Conservation (phyloP, 768 basidiomycete genomes). For the Tricholoma matsutake region DNA sequence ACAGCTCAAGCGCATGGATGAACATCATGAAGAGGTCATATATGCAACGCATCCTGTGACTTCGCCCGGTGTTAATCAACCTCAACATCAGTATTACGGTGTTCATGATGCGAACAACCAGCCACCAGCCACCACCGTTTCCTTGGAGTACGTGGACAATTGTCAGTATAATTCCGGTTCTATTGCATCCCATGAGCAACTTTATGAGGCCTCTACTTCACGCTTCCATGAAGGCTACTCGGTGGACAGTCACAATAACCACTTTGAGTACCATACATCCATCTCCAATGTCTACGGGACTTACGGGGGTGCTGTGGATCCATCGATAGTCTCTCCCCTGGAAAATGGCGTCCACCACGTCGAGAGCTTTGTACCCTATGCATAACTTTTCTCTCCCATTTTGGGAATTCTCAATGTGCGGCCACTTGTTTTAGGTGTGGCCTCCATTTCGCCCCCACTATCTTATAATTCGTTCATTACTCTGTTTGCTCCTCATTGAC, state of each 20-base stretch:
- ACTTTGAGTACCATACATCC: conserved; percentile 11
- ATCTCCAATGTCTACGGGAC: conserved; percentile 1
- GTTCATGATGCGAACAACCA: conserved; percentile 9
- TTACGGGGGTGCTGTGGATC: conserved; percentile 7
- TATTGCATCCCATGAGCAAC: not conserved
- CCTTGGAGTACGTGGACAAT: conserved; percentile 14
- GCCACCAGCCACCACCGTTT: conserved; percentile 1
- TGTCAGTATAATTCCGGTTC: conserved; percentile 7
- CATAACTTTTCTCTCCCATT: conserved; percentile 3
- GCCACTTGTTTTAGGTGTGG: conserved; percentile 8
- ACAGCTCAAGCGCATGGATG: not conserved
- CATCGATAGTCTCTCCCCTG: not conserved
- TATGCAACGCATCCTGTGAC: conserved; percentile 1
- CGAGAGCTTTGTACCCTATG: conserved; percentile 7
- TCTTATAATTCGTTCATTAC: not conserved
- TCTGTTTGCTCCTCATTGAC: not conserved
- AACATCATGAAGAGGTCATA: not conserved
- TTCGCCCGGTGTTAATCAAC: conserved; percentile 1
- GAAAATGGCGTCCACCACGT: conserved; percentile 4
- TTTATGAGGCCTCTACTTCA: conserved; percentile 6
- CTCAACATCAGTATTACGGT: conserved; percentile 14
- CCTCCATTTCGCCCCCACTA: not conserved
- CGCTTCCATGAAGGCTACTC: conserved; percentile 15
- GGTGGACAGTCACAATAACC: conserved; percentile 12
- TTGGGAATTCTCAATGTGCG: conserved; percentile 5